Percentiles rank a stretch among this genome's conserved stretches.
Evolutionary conservation across 2,329 filamentous ascomycete genomes (phyloP).

Genomic region (Rutstroemia sp.): DNA sequence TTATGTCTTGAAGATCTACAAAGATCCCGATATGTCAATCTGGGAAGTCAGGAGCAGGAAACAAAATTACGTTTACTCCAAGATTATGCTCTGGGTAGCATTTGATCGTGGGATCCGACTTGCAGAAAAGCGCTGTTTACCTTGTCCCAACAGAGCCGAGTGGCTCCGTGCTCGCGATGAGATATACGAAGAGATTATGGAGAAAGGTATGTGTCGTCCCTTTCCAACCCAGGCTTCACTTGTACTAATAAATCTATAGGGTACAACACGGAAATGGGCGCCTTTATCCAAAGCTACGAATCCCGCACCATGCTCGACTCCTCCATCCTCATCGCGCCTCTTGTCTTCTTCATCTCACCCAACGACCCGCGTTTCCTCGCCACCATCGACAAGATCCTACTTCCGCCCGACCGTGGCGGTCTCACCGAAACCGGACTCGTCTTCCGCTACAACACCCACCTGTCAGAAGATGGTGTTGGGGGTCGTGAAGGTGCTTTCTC

Average conservation of each 20-base stretch:
- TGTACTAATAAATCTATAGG: conserved; percentile 33
- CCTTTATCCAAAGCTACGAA: conserved; percentile 73
- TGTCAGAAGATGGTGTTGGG: conserved; percentile 65
- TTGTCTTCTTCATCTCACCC: conserved; percentile 73
- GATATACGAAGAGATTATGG: conserved; percentile 71
- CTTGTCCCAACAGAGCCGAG: conserved; percentile 59
- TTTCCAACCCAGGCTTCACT: neutral
- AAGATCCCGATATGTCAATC: conserved; percentile 71
- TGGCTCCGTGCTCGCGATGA: conserved; percentile 62
- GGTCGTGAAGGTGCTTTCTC: conserved; percentile 69
- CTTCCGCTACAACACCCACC: conserved; percentile 64
- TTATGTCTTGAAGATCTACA: conserved; percentile 60
- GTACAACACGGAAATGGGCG: conserved; percentile 62
- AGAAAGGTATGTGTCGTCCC: conserved; percentile 41
- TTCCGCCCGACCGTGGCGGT: conserved; percentile 66
- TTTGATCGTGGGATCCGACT: conserved; percentile 69
- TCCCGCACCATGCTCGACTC: conserved; percentile 63
- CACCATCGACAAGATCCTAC: conserved; percentile 65
- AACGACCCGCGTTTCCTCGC: conserved; percentile 69
- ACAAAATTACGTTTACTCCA: conserved; percentile 75
- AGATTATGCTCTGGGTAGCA: conserved; percentile 77
- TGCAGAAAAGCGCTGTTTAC: conserved; percentile 66
- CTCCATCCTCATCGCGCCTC: conserved; percentile 66
- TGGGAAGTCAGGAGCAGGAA: conserved; percentile 73
- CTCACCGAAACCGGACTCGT: conserved; percentile 69